These are phyloP conservation scores for Pseudotsuga menziesii DNA, from an alignment of 75 land plant genomes.

Conservation along the genomic window DNA sequence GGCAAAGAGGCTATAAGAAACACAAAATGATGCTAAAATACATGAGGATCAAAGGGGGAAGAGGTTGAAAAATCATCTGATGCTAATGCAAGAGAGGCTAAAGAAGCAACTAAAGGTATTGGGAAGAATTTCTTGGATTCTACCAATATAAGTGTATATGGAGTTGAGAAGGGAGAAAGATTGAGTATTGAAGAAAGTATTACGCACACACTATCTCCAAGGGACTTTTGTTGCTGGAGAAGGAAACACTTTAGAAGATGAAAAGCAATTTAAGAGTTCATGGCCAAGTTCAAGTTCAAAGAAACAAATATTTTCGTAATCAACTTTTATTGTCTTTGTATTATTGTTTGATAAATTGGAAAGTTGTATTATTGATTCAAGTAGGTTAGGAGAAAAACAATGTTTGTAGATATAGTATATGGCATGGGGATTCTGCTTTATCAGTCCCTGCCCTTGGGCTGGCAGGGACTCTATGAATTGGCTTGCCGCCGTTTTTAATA, in stretches of 20 bases:
- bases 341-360: background rate
- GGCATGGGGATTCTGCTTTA: no score
- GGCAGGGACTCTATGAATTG: no score
- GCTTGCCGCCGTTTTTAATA: no score
- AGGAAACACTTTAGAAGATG: constrained; percentile 79
- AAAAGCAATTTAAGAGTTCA: constrained; percentile 2
- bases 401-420: no score
- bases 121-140: constrained; percentile 71
- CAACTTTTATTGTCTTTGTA: background rate
- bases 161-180: constrained; percentile 70
- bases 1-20: constrained; percentile 64
- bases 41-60: constrained; percentile 97
- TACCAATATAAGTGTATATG: constrained; percentile 72
- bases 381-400: no score
- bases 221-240: constrained; percentile 47
- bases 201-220: constrained; percentile 64
- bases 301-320: background rate
- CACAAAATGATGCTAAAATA: constrained; percentile 82
- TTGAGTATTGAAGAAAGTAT: constrained; percentile 86
- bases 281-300: background rate
- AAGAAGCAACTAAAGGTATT: constrained; percentile 11
- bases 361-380: background rate
- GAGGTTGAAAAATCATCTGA: constrained; percentile 81
- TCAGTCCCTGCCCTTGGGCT: no score
- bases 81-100: constrained; percentile 60